Percentiles rank a stretch among this genome's conserved stretches.
Evolutionary conservation across 2,329 filamentous ascomycete genomes (phyloP).

Genomic region (Colletotrichum sublineola): DNA sequence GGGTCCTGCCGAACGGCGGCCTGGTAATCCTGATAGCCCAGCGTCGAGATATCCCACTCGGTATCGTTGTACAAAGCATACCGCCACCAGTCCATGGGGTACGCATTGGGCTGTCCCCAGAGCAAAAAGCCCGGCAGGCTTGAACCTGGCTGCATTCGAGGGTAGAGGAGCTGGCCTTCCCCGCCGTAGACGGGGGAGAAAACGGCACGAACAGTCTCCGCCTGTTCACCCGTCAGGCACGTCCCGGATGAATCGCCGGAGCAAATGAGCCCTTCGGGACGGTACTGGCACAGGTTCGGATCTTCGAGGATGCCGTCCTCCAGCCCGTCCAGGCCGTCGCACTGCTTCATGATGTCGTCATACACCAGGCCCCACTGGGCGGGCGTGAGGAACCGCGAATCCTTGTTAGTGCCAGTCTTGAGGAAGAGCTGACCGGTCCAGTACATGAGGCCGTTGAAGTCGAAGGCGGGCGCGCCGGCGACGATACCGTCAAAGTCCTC

Average conservation of each 20-base stretch:
- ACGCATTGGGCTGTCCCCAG: conserved; percentile 17
- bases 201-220: conserved; percentile 47
- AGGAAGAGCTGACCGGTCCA: conserved; percentile 57
- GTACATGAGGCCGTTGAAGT: conserved; percentile 23
- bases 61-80: conserved; percentile 48
- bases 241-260: conserved; percentile 51
- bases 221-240: conserved; percentile 53
- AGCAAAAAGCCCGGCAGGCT: conserved; percentile 45
- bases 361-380: conserved; percentile 28
- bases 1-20: conserved; percentile 48
- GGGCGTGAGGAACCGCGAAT: conserved; percentile 54
- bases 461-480: conserved; percentile 58
- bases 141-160: conserved; percentile 62
- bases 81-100: conserved; percentile 46
- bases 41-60: conserved; percentile 20
- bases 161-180: conserved; percentile 51
- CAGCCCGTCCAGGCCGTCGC: conserved; percentile 63
- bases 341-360: conserved; percentile 58
- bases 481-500: conserved; percentile 69
- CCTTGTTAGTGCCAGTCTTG: conserved; percentile 57
- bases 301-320: conserved; percentile 60
- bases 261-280: conserved; percentile 55
- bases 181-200: conserved; percentile 48
- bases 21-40: conserved; percentile 41
- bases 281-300: conserved; percentile 39